Evolutionary conservation across 257 asterid species (phyloP), one percentile per base, ranked within the genome.

Genomic region (Solanum gracilifrons): DNA sequence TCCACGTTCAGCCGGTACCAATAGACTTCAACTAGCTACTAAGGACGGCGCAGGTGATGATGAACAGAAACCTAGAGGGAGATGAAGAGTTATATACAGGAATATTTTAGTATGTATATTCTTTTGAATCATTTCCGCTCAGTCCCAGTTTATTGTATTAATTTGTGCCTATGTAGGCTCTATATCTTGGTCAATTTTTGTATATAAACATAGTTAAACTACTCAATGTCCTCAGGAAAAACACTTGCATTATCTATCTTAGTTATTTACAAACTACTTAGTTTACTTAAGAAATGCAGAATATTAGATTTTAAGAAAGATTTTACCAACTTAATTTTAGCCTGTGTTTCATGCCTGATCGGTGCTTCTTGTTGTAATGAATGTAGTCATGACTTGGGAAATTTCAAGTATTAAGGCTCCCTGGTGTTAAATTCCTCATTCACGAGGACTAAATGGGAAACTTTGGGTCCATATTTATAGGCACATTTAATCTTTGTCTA

Each of bases 1-100:
- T 77, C 92, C 94, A 32, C 88, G 83, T 43, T 82, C 91, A 85
- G 86, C 87, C 18, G 89, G 90, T 32, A 87, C 85, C 64, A 87
- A 83, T n/a, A 89, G 89, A 88, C 71, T 76, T 86, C 90, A 83
- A 83, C 41, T 87, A 13, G 87, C 90, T 51, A 72, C 85, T n/a
- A 92, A 90, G 91, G 93, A 92, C 41, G 89, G 36, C 79, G 89
- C 33, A 83, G 89, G 51, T 76, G 94, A 88, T 73, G 91, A 91
- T 46, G 95, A 94, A 86, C 92, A 91, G 85, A 87, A 41, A 58
- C 82, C 89, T 20, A 85, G 92, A 76, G 82, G 93, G 91, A 91
- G 94, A 89, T 93, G 64, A 43, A 76, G 86, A 88, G 86, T 66
- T 85, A 60, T 86, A 91, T 86, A 84, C 88, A 48, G 92, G 90